Evolutionary conservation across 2,329 filamentous ascomycete genomes (phyloP).

Genomic region (Colletotrichum gloeosporioides): DNA sequence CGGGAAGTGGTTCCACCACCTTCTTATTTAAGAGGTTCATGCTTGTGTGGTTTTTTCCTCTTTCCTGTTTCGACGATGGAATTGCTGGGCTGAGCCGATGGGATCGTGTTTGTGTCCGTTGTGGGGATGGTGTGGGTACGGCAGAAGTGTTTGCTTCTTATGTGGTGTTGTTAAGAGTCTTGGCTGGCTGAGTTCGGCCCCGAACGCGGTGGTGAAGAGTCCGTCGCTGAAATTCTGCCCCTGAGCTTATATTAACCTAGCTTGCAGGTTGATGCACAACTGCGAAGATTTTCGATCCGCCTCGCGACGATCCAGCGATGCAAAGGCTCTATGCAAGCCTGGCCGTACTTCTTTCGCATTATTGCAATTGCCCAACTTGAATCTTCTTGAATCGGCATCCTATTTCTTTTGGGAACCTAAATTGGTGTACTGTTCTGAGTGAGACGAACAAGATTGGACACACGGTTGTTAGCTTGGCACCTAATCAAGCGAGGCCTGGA

Average conservation of each 20-base stretch:
- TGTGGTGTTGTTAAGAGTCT: neutral
- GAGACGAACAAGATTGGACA: too few species aligned
- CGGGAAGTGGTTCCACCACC: neutral
- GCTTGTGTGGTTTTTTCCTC: neutral
- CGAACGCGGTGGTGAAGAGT: neutral
- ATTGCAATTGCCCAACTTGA: too few species aligned
- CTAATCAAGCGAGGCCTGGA: too few species aligned
- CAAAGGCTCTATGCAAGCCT: too few species aligned
- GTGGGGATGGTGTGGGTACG: neutral
- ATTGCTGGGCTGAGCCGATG: neutral
- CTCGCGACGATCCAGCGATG: too few species aligned
- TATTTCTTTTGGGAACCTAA: too few species aligned
- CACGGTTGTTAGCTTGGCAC: too few species aligned
- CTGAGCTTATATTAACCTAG: neutral
- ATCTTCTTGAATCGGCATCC: too few species aligned
- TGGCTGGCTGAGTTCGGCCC: neutral
- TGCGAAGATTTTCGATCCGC: too few species aligned
- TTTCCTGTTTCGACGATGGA: neutral
- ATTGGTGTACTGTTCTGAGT: too few species aligned
- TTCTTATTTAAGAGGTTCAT: neutral
- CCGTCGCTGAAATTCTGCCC: neutral
- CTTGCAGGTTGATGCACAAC: too few species aligned
- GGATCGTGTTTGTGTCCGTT: neutral
- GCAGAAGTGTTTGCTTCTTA: neutral
- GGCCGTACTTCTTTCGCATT: too few species aligned